Evolutionary conservation across 805 yeast species (phyloP).

Genomic region (Wickerhamiella brachini): DNA sequence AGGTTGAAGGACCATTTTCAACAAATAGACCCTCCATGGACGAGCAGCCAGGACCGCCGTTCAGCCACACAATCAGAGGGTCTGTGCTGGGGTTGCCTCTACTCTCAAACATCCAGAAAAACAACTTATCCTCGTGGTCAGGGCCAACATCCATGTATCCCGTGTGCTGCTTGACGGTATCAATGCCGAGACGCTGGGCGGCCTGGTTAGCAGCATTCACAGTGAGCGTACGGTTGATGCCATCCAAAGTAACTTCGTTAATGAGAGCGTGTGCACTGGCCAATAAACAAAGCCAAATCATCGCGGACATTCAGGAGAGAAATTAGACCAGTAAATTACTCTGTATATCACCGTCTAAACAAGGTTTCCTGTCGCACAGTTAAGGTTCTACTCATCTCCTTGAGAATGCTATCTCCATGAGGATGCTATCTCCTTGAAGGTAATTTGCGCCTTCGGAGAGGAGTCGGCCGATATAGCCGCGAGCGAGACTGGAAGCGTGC

Average conservation of each 20-base stretch:
- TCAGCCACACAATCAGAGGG: slow-evolving; percentile 82
- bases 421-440: background rate
- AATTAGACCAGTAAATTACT: background rate
- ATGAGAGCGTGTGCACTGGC: background rate
- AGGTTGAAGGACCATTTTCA: slow-evolving; percentile 80
- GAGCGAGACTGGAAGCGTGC: background rate
- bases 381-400: no score
- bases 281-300: background rate
- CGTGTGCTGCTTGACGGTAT: slow-evolving; percentile 53
- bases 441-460: background rate
- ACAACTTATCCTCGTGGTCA: slow-evolving; percentile 36
- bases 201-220: background rate
- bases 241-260: background rate
- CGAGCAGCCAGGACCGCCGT: slow-evolving; percentile 96
- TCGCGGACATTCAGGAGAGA: background rate
- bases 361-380: background rate
- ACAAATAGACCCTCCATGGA: slow-evolving; percentile 80
- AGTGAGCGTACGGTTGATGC: background rate
- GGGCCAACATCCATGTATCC: slow-evolving; percentile 53
- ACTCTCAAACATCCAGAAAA: slow-evolving; percentile 88
- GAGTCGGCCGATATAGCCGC: background rate
- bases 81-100: slow-evolving; percentile 76
- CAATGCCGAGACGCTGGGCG: slow-evolving; percentile 19
- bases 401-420: background rate
- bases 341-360: background rate